Conservation (phyloP, 192 early-diverging fungal species). For the Thamnidium elegans region DNA sequence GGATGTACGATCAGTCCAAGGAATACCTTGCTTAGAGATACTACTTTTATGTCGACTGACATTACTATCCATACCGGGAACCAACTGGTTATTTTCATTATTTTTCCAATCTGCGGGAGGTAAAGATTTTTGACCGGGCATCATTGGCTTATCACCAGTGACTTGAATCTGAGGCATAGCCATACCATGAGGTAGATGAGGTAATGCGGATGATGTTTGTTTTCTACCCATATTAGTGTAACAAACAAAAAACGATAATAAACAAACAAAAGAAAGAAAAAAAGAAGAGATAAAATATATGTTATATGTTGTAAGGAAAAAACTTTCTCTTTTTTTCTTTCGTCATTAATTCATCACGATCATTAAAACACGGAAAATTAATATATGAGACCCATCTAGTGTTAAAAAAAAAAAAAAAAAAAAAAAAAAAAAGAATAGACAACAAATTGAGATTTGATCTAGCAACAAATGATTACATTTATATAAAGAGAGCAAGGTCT, state of each 20-base stretch:
- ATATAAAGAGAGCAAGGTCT: not conserved
- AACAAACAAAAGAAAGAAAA: slow-evolving; percentile 6
- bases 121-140: slow-evolving; percentile 10
- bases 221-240: no score
- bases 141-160: not conserved
- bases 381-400: slow-evolving; percentile 2
- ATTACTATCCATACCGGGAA: not conserved
- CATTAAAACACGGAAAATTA: slow-evolving; percentile 6
- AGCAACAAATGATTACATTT: not conserved
- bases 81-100: not conserved
- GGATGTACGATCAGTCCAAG: slow-evolving; percentile 6
- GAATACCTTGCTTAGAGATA: slow-evolving; percentile 11
- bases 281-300: not conserved
- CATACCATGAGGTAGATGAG: slow-evolving; percentile 22
- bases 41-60: not conserved
- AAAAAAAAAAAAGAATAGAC: no score
- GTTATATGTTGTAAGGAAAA: not conserved
- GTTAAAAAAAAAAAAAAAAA: no score
- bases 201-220: slow-evolving; percentile 5
- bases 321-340: not conserved
- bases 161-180: slow-evolving; percentile 8
- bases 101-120: slow-evolving; percentile 1
- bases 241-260: not conserved
- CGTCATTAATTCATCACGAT: no score
- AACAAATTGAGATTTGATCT: slow-evolving; percentile 1